Base-by-base conservation (phyloP, 805 yeast species). In the Pichia occidentalis region DNA sequence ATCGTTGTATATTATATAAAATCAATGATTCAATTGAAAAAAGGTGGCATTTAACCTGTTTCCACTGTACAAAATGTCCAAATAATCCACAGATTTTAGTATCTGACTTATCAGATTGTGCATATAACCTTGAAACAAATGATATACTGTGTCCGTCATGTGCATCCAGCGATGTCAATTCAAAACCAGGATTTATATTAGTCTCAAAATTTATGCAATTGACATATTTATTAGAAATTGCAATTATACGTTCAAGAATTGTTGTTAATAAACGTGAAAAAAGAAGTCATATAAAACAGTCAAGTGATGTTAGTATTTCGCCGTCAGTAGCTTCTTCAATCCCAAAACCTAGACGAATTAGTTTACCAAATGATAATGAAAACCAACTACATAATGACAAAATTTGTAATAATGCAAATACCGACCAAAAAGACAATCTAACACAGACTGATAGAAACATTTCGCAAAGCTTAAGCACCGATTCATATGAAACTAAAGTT, bases 31-130 rank as follows among this genome's bases (percentile, higher is more conserved):
- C 24, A 9, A 32, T 5, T 10, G 77, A 76, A 24, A 63, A 65
- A 34, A 72, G 96, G 49, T 90, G 96, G 97, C 98, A 92, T 56
- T 42, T 67, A 11, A 63, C 70, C 21, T 92, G 98, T 60, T 70
- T 90, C 29, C 51, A 57, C 8, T 90, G 97, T 52, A 59, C 73
- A 0, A 53, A 54, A 7, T 88, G 97, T 56, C n/a, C 18, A 12
- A 36, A 39, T 24, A 29, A 32, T 13, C 16, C 14, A 2, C 29
- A 22, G 30, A 35, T 40, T 13, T 31, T 26, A 18, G 12, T 28
- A 34, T 17, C 29, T 27, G 41, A 38, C 21, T 45, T 67, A 12
- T 56, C 60, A 12, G 76, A 70, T 35, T 65, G 76, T 11, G 61
- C 77, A 3, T 71, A 63, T 50, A 69, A 71, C 54, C 46, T 57